Evolutionary conservation across 768 basidiomycete species (phyloP).

Genomic region (Gymnopilus dilepis): DNA sequence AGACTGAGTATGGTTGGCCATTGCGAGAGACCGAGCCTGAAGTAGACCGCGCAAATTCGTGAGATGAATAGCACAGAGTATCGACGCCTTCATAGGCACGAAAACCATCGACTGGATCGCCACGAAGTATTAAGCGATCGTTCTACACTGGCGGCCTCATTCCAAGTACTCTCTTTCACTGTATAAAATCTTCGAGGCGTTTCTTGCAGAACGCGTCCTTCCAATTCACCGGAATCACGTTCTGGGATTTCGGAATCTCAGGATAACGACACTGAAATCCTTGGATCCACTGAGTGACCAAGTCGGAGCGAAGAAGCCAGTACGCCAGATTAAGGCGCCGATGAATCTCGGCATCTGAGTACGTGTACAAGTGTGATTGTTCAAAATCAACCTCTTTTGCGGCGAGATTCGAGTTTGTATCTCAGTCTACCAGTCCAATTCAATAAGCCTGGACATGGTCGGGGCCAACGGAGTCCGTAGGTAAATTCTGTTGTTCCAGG

Average conservation of each 20-base stretch:
- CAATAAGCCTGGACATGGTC: slow-evolving; percentile 6
- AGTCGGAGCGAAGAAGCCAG: not conserved
- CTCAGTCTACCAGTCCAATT: not conserved
- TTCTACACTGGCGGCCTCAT: not conserved
- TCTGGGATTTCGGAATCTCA: not conserved
- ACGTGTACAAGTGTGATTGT: not conserved
- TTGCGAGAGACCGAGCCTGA: too few species aligned
- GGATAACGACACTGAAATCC: not conserved
- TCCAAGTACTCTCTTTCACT: not conserved
- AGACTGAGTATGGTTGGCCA: not conserved
- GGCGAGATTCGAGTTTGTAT: not conserved
- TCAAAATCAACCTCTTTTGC: not conserved
- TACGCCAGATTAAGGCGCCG: not conserved
- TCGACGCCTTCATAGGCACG: too few species aligned
- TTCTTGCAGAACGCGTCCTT: not conserved
- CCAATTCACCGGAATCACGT: not conserved
- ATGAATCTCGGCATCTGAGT: slow-evolving; percentile 13
- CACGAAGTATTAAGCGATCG: not conserved
- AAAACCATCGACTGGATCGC: too few species aligned
- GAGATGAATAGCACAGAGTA: too few species aligned
- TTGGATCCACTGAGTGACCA: not conserved
- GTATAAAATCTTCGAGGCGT: not conserved
- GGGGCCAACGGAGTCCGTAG: slow-evolving; percentile 5
- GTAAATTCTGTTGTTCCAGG: not conserved
- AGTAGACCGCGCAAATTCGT: too few species aligned